Evolutionary conservation across 345 rosid genomes (phyloP).

Genomic region (Moringa oleifera): DNA sequence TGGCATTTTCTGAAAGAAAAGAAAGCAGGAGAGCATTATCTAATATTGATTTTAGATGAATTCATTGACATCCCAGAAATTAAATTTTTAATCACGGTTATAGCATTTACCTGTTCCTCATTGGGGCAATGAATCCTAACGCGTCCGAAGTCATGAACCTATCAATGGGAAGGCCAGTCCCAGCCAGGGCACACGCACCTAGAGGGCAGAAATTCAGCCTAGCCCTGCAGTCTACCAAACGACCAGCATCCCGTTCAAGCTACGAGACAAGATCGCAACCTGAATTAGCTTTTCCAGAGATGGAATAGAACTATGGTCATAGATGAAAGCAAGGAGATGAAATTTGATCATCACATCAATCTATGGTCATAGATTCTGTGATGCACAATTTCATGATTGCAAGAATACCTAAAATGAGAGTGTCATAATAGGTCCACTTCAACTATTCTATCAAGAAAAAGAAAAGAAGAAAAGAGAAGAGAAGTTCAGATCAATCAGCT

Average conservation of each 20-base stretch:
- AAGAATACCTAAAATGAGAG: too few relatives aligned
- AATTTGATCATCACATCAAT: not conserved
- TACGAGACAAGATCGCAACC: constrained; percentile 29
- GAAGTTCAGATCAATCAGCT: not conserved
- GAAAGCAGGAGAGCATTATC: too few relatives aligned
- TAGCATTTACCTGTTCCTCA: constrained; percentile 79
- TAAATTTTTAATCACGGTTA: not conserved
- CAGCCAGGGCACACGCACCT: constrained; percentile 98
- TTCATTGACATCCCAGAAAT: not conserved
- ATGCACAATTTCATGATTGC: not conserved
- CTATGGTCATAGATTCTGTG: not conserved
- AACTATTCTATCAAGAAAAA: too few relatives aligned
- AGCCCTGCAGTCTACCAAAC: constrained; percentile 65
- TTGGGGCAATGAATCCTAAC: constrained; percentile 77
- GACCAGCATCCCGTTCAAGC: constrained; percentile 94
- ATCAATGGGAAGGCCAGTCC: constrained; percentile 90
- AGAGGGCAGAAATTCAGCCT: constrained; percentile 82
- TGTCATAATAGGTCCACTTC: too few relatives aligned
- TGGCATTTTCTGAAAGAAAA: too few relatives aligned
- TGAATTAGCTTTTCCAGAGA: too few relatives aligned
- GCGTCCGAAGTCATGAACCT: constrained; percentile 75
- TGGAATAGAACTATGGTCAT: too few relatives aligned
- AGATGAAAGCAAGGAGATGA: not conserved
- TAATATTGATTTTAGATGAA: too few relatives aligned
- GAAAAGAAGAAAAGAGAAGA: too few relatives aligned